A percentile compares a stretch with the other conserved stretches of the same genome.
Evolutionary conservation across 2,329 filamentous ascomycete genomes (phyloP).

Genomic region (Calonectria montana): DNA sequence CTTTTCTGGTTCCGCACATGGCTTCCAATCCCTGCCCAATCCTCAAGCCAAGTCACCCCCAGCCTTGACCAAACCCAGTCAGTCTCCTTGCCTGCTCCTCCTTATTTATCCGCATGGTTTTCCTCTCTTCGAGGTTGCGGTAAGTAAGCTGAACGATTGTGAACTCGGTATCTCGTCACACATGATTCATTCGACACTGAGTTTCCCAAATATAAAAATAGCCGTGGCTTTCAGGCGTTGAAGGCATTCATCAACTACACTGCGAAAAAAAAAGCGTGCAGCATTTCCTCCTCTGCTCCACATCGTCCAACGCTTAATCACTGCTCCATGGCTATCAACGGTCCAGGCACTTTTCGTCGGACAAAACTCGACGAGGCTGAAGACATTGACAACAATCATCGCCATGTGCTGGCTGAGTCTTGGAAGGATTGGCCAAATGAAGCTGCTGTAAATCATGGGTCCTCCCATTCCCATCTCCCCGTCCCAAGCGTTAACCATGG

Average conservation of each 20-base stretch:
- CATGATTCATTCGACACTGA: neutral
- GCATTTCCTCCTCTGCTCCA: too few species aligned
- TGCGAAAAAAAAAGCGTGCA: neutral
- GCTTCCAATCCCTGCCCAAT: neutral
- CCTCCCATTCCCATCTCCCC: neutral
- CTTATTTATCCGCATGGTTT: neutral
- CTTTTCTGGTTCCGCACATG: constrained; percentile 5
- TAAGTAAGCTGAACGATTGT: neutral
- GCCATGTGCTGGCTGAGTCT: constrained; percentile 44
- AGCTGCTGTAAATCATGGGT: constrained; percentile 52
- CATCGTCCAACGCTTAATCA: neutral
- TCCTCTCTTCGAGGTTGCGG: neutral
- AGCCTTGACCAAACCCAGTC: neutral
- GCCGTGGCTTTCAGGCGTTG: neutral
- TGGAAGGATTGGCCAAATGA: constrained; percentile 62
- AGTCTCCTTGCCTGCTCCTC: neutral
- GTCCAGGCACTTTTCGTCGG: constrained; percentile 40
- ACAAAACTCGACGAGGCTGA: constrained; percentile 41
- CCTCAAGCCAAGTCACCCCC: neutral
- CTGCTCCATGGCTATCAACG: constrained; percentile 42
- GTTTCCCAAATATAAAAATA: neutral
- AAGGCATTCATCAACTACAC: neutral
- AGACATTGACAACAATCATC: constrained; percentile 37
- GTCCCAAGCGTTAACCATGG: neutral
- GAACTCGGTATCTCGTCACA: neutral